A percentile compares a stretch with the other conserved stretches of the same genome.
Evolutionary conservation across 1,284 basidiomycete species (phyloP).

Genomic region (Microbotryomycetes sp.): DNA sequence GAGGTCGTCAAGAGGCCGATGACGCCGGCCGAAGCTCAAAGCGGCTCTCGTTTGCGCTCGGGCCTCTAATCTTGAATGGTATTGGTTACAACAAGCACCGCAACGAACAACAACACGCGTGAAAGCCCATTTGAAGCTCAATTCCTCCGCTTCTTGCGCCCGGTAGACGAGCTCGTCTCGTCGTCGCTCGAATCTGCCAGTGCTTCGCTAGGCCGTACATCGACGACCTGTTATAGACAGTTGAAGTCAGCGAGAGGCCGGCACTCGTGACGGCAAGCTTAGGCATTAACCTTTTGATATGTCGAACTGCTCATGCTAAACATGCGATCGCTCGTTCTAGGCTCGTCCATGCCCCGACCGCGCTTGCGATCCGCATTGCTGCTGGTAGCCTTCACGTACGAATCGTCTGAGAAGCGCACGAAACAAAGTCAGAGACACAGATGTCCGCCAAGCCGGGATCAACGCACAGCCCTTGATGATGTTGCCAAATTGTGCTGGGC

Average conservation of each 20-base stretch:
- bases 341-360: conserved; percentile 30
- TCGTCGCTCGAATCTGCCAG: background rate
- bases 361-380: conserved; percentile 25
- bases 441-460: background rate
- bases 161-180: background rate
- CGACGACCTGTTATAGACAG: too few species aligned
- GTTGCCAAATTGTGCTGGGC: conserved; percentile 34
- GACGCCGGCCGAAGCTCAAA: too few species aligned
- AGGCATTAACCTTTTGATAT: conserved; percentile 41
- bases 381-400: conserved; percentile 39
- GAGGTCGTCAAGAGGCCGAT: too few species aligned
- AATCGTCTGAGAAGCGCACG: conserved; percentile 12
- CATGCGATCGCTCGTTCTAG: conserved; percentile 43
- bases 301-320: conserved; percentile 44
- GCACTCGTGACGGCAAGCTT: too few species aligned
- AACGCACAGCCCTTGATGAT: conserved; percentile 41
- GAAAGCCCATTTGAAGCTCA: background rate
- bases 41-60: too few species aligned
- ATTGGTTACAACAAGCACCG: background rate
- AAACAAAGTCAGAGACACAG: background rate
- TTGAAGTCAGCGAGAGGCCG: too few species aligned
- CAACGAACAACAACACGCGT: background rate
- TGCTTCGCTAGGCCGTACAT: too few species aligned
- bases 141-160: background rate
- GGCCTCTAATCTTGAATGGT: too few species aligned